Conservation (phyloP, 129 eudicot genomes). For the Cynara cardunculus region DNA sequence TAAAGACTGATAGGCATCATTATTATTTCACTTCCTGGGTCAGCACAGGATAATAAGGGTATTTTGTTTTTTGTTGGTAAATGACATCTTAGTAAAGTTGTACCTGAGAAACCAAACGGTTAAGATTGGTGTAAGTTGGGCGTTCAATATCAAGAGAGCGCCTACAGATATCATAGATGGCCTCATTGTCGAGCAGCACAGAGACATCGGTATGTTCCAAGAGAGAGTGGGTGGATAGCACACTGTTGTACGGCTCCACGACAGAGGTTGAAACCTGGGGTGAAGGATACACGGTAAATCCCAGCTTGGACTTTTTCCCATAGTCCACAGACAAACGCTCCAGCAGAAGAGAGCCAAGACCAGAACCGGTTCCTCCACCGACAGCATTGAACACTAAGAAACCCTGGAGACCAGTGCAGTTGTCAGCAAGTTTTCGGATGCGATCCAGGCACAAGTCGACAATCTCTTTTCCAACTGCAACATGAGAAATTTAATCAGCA, state of each 20-base stretch:
- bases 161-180: slow-evolving; percentile 37
- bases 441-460: slow-evolving; percentile 56
- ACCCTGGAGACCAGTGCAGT: slow-evolving; percentile 59
- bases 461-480: slow-evolving; percentile 54
- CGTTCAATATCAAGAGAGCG: slow-evolving; percentile 35
- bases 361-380: slow-evolving; percentile 46
- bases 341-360: slow-evolving; percentile 41
- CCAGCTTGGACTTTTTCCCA: slow-evolving; percentile 43
- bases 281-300: slow-evolving; percentile 55
- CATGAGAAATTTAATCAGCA: background rate
- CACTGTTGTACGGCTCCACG: slow-evolving; percentile 45
- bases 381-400: slow-evolving; percentile 55
- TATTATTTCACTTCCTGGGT: no score
- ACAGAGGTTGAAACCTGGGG: slow-evolving; percentile 61
- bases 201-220: slow-evolving; percentile 39
- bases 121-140: slow-evolving; percentile 40
- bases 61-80: background rate
- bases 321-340: slow-evolving; percentile 46
- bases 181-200: slow-evolving; percentile 28
- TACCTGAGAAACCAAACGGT: slow-evolving; percentile 41
- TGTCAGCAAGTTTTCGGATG: slow-evolving; percentile 51
- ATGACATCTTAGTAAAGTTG: background rate
- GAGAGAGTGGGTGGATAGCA: slow-evolving; percentile 38
- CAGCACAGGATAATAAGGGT: background rate
- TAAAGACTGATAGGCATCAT: no score